These are phyloP conservation scores for Hypoxylon sp. DNA, from an alignment of 2,329 filamentous ascomycete species.

Conservation along the genomic window DNA sequence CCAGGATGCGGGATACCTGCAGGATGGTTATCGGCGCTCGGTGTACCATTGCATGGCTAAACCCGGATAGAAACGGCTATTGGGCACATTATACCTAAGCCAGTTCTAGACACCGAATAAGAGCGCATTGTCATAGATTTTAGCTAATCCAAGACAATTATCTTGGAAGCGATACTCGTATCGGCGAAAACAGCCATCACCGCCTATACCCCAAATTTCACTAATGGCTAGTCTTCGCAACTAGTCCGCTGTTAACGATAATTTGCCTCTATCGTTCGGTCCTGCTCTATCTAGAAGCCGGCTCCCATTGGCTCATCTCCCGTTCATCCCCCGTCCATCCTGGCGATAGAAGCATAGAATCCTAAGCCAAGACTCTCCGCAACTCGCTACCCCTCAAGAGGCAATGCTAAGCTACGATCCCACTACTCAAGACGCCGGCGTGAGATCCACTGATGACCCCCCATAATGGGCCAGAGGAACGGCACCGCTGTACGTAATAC, in stretches of 20 bases:
- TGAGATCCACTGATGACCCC: slow-evolving; percentile 19
- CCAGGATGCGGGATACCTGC: background rate
- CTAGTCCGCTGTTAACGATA: background rate
- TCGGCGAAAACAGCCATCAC: background rate
- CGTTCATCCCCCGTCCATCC: background rate
- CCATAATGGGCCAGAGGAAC: slow-evolving; percentile 20
- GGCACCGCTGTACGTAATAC: slow-evolving; percentile 30
- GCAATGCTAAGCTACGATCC: slow-evolving; percentile 25
- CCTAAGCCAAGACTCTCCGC: slow-evolving; percentile 27
- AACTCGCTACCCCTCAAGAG: slow-evolving; percentile 30
- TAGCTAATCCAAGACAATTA: slow-evolving; percentile 3
- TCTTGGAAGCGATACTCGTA: background rate
- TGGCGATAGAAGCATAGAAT: slow-evolving; percentile 5
- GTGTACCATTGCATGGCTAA: slow-evolving; percentile 4
- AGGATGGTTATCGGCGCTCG: slow-evolving; percentile 4
- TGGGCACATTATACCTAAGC: slow-evolving; percentile 25
- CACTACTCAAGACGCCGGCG: slow-evolving; percentile 17
- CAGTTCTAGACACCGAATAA: slow-evolving; percentile 35
- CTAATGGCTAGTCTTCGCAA: slow-evolving; percentile 6
- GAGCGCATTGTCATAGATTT: slow-evolving; percentile 11
- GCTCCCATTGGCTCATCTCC: slow-evolving; percentile 7
- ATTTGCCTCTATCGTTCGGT: background rate
- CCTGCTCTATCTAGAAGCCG: background rate
- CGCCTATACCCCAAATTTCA: slow-evolving; percentile 6
- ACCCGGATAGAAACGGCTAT: slow-evolving; percentile 31